Evolutionary conservation across 2,329 filamentous ascomycete genomes (phyloP).

Genomic region (Xylariales sp.): DNA sequence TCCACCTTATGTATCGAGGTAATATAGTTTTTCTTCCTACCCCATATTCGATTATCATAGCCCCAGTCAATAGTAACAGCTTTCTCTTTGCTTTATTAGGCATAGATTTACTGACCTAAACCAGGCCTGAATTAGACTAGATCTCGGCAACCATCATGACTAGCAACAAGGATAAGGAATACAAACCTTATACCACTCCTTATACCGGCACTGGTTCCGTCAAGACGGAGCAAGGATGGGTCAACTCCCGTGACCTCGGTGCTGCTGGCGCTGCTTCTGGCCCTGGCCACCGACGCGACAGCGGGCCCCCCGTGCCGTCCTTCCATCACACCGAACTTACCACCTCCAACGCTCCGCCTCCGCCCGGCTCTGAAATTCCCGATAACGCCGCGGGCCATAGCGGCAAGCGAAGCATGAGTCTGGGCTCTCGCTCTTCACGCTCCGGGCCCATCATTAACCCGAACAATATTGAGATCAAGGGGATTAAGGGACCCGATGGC

Average conservation of each 20-base stretch:
- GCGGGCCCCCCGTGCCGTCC: slow-evolving; percentile 27
- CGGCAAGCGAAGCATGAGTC: slow-evolving; percentile 20
- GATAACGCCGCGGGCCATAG: not conserved
- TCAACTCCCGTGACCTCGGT: slow-evolving; percentile 40
- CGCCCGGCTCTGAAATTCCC: slow-evolving; percentile 10
- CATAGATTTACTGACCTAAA: not conserved
- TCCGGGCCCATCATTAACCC: slow-evolving; percentile 55
- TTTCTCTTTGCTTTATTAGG: not conserved
- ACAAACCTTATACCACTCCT: slow-evolving; percentile 46
- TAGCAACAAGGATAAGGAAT: slow-evolving; percentile 29
- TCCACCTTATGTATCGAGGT: not conserved
- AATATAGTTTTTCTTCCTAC: not conserved
- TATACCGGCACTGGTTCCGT: slow-evolving; percentile 45
- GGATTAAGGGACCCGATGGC: slow-evolving; percentile 51
- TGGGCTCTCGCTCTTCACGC: slow-evolving; percentile 44
- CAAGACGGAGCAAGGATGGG: slow-evolving; percentile 39
- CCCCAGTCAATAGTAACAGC: too few relatives aligned
- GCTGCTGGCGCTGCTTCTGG: slow-evolving; percentile 31
- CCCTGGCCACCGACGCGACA: slow-evolving; percentile 34
- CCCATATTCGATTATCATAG: too few relatives aligned
- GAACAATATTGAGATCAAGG: slow-evolving; percentile 57
- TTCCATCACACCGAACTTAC: slow-evolving; percentile 34
- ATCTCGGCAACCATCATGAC: slow-evolving; percentile 19
- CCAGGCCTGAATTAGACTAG: not conserved
- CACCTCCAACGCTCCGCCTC: slow-evolving; percentile 28